Conservation (phyloP, 2,329 filamentous ascomycete genomes). For the Didymella pinodella region DNA sequence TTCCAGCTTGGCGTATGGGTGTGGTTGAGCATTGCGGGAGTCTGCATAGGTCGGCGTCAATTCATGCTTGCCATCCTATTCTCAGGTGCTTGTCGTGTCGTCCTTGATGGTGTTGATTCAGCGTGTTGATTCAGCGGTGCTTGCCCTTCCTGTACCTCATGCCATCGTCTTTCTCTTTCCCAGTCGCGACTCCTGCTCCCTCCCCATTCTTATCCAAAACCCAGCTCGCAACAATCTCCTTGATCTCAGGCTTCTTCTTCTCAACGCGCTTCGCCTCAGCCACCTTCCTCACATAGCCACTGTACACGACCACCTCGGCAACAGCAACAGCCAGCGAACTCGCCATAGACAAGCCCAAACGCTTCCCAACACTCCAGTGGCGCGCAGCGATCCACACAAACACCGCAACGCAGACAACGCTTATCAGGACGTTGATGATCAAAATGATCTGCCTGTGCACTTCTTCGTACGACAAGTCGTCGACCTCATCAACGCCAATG, state of each 20-base stretch:
- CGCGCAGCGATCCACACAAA: slow-evolving; percentile 80
- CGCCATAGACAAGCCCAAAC: slow-evolving; percentile 74
- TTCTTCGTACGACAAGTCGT: slow-evolving; percentile 74
- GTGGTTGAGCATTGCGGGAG: slow-evolving; percentile 38
- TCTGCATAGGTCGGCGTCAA: slow-evolving; percentile 24
- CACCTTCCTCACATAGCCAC: slow-evolving; percentile 76
- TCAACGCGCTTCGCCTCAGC: slow-evolving; percentile 72
- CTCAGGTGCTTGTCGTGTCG: slow-evolving; percentile 22
- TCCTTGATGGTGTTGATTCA: slow-evolving; percentile 20
- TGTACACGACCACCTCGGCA: slow-evolving; percentile 80
- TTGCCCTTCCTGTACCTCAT: slow-evolving; percentile 55
- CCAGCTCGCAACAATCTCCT: slow-evolving; percentile 76
- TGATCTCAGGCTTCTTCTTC: slow-evolving; percentile 68
- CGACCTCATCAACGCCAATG: slow-evolving; percentile 53
- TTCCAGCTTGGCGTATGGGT: slow-evolving; percentile 16
- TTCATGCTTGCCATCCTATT: neutral
- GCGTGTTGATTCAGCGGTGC: slow-evolving; percentile 47
- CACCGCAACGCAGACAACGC: slow-evolving; percentile 78
- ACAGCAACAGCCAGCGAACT: slow-evolving; percentile 74
- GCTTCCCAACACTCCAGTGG: slow-evolving; percentile 76
- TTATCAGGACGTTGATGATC: slow-evolving; percentile 89
- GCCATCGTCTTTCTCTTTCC: slow-evolving; percentile 41
- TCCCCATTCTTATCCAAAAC: slow-evolving; percentile 54
- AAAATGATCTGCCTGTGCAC: slow-evolving; percentile 82
- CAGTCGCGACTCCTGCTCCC: slow-evolving; percentile 39